Evolutionary conservation across 2,329 filamentous ascomycete genomes (phyloP), one percentile per base, ranked within the genome.

Genomic region (Colletotrichum lini): DNA sequence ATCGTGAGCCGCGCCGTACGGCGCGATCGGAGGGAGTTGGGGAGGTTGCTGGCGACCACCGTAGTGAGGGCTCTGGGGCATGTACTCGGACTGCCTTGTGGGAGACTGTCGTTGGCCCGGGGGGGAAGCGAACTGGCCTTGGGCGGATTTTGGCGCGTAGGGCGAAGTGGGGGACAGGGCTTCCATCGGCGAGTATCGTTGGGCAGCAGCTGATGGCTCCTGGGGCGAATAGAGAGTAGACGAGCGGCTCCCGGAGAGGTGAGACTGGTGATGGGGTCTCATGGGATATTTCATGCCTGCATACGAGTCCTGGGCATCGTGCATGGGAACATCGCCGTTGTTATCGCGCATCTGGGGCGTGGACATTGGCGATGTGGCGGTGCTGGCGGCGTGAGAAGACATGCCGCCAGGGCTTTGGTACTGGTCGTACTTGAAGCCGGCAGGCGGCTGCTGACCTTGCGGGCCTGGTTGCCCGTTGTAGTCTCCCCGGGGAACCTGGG

Each of bases 131-230:
- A 86, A 85, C 84, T 92, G 84, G 75, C 80, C 86, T 50, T 85
- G 79, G 84, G 90, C 73, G 86, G 89, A 80, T 85, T 93, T 83
- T 84, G 87, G 79, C 56, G 90, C 88, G 83, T 97, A 97, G 44
- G 94, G 91, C 67, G 93, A 92, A 44, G 92, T 90, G 50, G 95
- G 94, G 72, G 95, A 94, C 72, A 97, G 85, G 18, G 91, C 89
- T 80, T 98, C 96, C 95, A 98, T 98, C 74, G 96, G 96, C 57
- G 96, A 98, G 83, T 98, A 98, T 79, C 95, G 91, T 81, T 97
- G 94, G 71, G 95, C 94, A 68, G 94, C 94, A 61, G 94, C 88
- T 53, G 94, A 96, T 70, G 93, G 91, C 78, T 96, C 91, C 75
- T 91, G 91, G 61, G 92, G 85, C 57, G 92, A 93, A 80, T 96